Evolutionary conservation across 108 stramenopile genomes (phyloP), one percentile per base, ranked within the genome.

Genomic region (Cyclotella distinguenda): DNA sequence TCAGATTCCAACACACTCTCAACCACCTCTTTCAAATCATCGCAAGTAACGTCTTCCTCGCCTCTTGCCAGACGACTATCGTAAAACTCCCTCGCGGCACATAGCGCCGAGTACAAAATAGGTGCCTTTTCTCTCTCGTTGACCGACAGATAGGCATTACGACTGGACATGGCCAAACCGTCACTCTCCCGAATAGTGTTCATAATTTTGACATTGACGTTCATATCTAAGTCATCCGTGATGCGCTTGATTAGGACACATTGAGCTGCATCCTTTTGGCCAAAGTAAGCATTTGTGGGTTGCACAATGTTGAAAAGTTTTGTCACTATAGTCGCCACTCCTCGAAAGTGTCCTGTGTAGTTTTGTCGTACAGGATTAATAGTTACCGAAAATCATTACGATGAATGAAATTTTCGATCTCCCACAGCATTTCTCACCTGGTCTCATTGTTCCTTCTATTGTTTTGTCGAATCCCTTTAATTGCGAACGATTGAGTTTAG

Each of bases 201-300:
- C 64, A 76, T 61, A 12, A 95, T 76, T 15, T 73, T 57, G n/a
- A 97, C 72, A 49, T 84, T 78, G 15, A 84, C 66, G 51, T 81
- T 80, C 88, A 90, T 88, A 65, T 95, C 77, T 56, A 98, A 83
- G 70, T 97, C 96, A 22, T 86, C 68, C 15, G 84, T 87, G 16
- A 98, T 78, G 39, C 93, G 68, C 48, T 79, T 83, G 23, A 99
- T 87, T 13, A 97, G 64, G 39, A 86, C 79, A 69, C 95, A 96
- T 70, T 99, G 98, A 6, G 90, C 88, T 5, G 95, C 97, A 79
- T 99, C 98, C 76, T 99, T 99, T 69, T 97, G 97, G 13, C 98
- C 98, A 79, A 99, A 98, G 75, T 93, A 98, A 6, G 95, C 94
- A 60, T 79, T 84, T 4, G 83, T 85, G 36, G 96, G 94, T 71